Percentiles rank a stretch among this genome's conserved stretches.
Evolutionary conservation across 345 rosid genomes (phyloP).

Genomic region (Populus ilicifolia): DNA sequence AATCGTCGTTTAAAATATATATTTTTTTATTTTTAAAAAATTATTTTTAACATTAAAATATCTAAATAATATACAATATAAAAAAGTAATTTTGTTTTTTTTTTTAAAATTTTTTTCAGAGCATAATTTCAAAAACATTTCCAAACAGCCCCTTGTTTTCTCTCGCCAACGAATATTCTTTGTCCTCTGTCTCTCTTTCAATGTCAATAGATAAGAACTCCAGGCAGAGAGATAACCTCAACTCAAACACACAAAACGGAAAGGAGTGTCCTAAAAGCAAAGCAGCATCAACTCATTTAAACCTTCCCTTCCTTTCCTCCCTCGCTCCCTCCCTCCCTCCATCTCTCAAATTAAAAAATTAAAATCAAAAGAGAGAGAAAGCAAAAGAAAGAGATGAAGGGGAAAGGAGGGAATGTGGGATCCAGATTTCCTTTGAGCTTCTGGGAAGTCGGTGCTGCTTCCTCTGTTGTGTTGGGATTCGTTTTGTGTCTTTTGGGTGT

Average conservation of each 20-base stretch:
- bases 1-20: too few relatives aligned
- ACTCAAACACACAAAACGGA: neutral
- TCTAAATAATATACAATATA: too few relatives aligned
- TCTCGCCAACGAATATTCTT: constrained; percentile 20
- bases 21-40: too few relatives aligned
- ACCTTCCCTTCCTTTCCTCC: neutral
- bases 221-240: neutral
- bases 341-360: neutral
- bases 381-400: neutral
- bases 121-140: too few relatives aligned
- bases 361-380: neutral
- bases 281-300: constrained; percentile 16
- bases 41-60: too few relatives aligned
- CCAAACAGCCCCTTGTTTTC: neutral
- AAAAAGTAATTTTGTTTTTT: too few relatives aligned
- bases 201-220: neutral
- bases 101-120: too few relatives aligned
- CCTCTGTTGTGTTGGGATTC: constrained; percentile 58
- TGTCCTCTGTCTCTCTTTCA: constrained; percentile 3
- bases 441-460: constrained; percentile 63
- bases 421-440: constrained; percentile 44
- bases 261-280: constrained; percentile 29
- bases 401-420: constrained; percentile 21
- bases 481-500: constrained; percentile 53
- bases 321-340: constrained; percentile 8